phyloP scores from a whole-genome alignment of 805 yeast species.

The Zygosaccharomyces kombuchaensis region DNA sequence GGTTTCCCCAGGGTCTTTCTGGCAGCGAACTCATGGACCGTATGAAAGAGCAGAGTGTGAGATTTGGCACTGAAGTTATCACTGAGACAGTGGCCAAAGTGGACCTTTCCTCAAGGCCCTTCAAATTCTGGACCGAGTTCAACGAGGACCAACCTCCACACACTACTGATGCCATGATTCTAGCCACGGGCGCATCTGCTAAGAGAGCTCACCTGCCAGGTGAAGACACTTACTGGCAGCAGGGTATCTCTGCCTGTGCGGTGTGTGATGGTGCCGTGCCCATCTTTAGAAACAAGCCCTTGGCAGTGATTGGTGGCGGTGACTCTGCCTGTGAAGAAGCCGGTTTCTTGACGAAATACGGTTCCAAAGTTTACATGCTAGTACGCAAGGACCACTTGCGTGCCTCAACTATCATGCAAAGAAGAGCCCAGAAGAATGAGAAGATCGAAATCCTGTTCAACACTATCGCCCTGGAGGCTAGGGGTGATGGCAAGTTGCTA shows the following conservation, averaged over 20 bases:
- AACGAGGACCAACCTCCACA: slow-evolving; percentile 87
- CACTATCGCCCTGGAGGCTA: slow-evolving; percentile 79
- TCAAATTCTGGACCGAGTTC: slow-evolving; percentile 96
- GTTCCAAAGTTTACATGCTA: slow-evolving; percentile 87
- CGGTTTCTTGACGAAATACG: slow-evolving; percentile 91
- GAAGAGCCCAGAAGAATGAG: slow-evolving; percentile 76
- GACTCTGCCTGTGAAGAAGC: slow-evolving; percentile 99
- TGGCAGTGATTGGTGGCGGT: slow-evolving; percentile 98
- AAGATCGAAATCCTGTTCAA: slow-evolving; percentile 89
- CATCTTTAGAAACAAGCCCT: slow-evolving; percentile 94
- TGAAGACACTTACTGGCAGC: slow-evolving; percentile 98
- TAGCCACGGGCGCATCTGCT: slow-evolving; percentile 99
- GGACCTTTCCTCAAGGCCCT: slow-evolving; percentile 82
- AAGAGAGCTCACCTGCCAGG: slow-evolving; percentile 92
- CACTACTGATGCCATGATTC: slow-evolving; percentile 85
- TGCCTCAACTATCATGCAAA: slow-evolving; percentile 96
- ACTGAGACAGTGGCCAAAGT: slow-evolving; percentile 94
- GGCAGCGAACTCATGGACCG: slow-evolving; percentile 89
- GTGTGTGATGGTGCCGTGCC: slow-evolving; percentile 99
- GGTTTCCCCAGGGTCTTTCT: slow-evolving; percentile 89
- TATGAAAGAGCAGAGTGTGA: slow-evolving; percentile 83
- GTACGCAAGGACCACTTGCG: slow-evolving; percentile 93
- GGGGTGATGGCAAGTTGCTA: slow-evolving; percentile 89
- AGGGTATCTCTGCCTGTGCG: slow-evolving; percentile 98
- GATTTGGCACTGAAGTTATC: slow-evolving; percentile 89